Conservation (phyloP, 2,329 filamentous ascomycete genomes). For the Alternaria dauci region DNA sequence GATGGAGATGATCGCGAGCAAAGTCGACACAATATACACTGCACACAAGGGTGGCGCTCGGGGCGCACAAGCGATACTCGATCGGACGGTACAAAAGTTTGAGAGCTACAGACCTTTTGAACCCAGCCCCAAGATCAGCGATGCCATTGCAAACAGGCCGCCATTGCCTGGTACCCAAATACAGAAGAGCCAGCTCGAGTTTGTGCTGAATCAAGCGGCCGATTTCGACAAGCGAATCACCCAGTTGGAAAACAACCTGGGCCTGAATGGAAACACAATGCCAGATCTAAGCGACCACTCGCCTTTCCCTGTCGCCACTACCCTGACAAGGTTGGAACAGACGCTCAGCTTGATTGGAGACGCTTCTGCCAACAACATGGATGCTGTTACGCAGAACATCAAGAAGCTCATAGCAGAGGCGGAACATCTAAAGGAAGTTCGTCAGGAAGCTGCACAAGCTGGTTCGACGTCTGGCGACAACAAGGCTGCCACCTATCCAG, state of each 20-base stretch:
- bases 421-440: conserved; percentile 70
- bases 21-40: conserved; percentile 71
- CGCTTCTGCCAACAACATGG: conserved; percentile 75
- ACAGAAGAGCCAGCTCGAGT: conserved; percentile 52
- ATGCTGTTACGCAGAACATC: conserved; percentile 74
- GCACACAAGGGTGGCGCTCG: conserved; percentile 45
- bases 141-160: conserved; percentile 42
- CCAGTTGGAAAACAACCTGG: conserved; percentile 80
- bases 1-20: conserved; percentile 70
- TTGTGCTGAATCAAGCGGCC: conserved; percentile 79
- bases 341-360: conserved; percentile 80
- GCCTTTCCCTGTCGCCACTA: conserved; percentile 76
- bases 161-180: conserved; percentile 46
- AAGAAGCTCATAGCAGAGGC: conserved; percentile 76
- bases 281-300: conserved; percentile 64
- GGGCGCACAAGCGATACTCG: conserved; percentile 49
- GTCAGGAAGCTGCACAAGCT: conserved; percentile 36
- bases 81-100: conserved; percentile 47
- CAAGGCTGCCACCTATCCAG: conserved; percentile 58
- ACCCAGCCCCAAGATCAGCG: conserved; percentile 34
- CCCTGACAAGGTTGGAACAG: conserved; percentile 79
- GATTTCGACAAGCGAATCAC: conserved; percentile 86
- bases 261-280: conserved; percentile 74
- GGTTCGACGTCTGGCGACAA: conserved; percentile 17
- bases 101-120: conserved; percentile 43